Percentiles rank a stretch among this genome's conserved stretches.
These are phyloP conservation scores for Madurella mycetomatis DNA, from an alignment of 2,329 filamentous ascomycete species.

Conservation along the genomic window DNA sequence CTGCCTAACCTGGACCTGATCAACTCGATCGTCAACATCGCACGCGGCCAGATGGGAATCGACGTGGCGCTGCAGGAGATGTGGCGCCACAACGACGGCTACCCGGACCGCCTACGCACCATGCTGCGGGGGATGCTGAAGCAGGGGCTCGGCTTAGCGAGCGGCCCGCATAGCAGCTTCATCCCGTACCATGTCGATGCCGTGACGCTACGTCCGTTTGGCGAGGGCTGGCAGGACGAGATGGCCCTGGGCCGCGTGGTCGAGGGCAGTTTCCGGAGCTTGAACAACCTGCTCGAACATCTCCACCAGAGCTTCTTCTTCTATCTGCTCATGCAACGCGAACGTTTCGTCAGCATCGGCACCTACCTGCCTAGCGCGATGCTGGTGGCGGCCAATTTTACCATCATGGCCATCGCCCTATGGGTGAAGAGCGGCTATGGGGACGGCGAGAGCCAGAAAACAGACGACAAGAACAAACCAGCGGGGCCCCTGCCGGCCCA, in stretches of 20 bases:
- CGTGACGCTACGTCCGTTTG: conserved; percentile 84
- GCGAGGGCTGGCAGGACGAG: conserved; percentile 93
- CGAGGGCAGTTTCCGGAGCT: conserved; percentile 84
- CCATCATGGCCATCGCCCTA: conserved; percentile 88
- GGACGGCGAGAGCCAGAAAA: conserved; percentile 14
- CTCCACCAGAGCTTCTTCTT: conserved; percentile 99
- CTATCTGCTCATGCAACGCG: conserved; percentile 86
- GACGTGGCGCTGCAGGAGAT: conserved; percentile 79
- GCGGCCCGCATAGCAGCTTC: conserved; percentile 89
- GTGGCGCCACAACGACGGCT: conserved; percentile 72
- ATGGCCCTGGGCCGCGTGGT: conserved; percentile 89
- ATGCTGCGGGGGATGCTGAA: conserved; percentile 91
- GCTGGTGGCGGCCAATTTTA: conserved; percentile 91
- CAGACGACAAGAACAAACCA: conserved; percentile 26
- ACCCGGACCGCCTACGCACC: conserved; percentile 75
- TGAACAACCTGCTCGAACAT: conserved; percentile 96
- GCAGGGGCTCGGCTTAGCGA: conserved; percentile 83
- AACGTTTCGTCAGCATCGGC: conserved; percentile 94
- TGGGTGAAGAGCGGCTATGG: conserved; percentile 80
- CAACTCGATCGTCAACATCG: conserved; percentile 87
- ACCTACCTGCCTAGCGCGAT: conserved; percentile 98
- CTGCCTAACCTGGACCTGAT: conserved; percentile 93
- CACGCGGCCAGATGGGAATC: conserved; percentile 88
- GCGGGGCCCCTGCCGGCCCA: conserved; percentile 21
- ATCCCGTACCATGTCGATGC: conserved; percentile 98